Evolutionary conservation across 257 asterid genomes (phyloP).

Genomic region (Solanum microdontum): DNA sequence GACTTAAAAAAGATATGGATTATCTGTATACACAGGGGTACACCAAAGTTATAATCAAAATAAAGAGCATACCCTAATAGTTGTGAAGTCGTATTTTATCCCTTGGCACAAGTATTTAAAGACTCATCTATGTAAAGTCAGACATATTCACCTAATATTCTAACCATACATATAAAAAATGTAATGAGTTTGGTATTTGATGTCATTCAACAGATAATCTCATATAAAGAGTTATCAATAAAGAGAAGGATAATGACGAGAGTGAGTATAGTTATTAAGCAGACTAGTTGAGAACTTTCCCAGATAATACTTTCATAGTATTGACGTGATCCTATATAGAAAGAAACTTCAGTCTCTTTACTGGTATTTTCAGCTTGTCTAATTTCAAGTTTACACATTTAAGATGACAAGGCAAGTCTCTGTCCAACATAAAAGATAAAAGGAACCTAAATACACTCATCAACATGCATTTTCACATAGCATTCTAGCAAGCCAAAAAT

Average conservation of each 20-base stretch:
- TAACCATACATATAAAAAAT: background rate
- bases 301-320: background rate
- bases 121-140: background rate
- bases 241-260: background rate
- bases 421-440: background rate
- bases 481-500: background rate
- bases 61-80: background rate
- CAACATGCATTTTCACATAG: background rate
- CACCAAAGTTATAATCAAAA: background rate
- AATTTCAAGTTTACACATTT: background rate
- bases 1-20: background rate
- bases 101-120: background rate
- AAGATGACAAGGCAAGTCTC: background rate
- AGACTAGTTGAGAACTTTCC: background rate
- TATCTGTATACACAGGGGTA: background rate
- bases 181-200: background rate
- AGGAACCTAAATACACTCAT: background rate
- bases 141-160: background rate
- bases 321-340: background rate
- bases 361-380: background rate
- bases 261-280: background rate
- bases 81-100: background rate
- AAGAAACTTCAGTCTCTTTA: background rate
- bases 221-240: background rate
- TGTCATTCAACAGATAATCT: background rate